Base-by-base conservation (phyloP, 2,329 filamentous ascomycete species). In the Fusarium temperatum region DNA sequence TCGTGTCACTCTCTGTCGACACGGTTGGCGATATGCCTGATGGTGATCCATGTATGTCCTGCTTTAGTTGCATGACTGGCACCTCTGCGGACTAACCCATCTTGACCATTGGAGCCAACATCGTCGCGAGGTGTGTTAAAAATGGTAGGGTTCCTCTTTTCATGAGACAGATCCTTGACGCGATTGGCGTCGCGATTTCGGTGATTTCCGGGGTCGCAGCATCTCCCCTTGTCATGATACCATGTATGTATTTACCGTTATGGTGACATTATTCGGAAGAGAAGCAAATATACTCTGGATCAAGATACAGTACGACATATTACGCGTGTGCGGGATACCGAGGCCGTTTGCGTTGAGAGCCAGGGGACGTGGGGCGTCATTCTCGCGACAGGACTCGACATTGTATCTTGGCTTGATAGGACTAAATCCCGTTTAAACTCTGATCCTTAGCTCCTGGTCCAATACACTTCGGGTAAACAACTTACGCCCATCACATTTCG, bases 61-160 rank as follows among this genome's bases (percentile, higher is more conserved):
- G n/a, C 41, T 42, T 42, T 42, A 42, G n/a, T 42, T 24, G 10
- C n/a, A 24, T 3, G 10, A 42, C n/a, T 17, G n/a, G 41, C 41
- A 17, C 14, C 41, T 42, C 1, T 24, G 15, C 41, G 5, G 41
- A 11, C n/a, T 24, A 8, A 5, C 8, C n/a, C 15, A n/a, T 17
- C 9, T 24, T 9, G n/a, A 24, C 5, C 5, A 42, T 11, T 24
- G 41, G 1, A 24, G 41, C 41, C n/a, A 42, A 24, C 11, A 42
- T 42, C n/a, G 8, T 42, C 1, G n/a, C 14, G 8, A 10, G 41
- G 4, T 0, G 9, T 17, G 41, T 24, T 24, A 2, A 6, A 15
- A 42, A 14, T 15, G n/a, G 0, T 2, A 24, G 8, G 9, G n/a
- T 9, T 24, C n/a, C 41, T 42, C n/a, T 42, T 42, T 42, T 11